Base-by-base conservation (phyloP, 2,329 filamentous ascomycete species). In the Colletotrichum sp. region DNA sequence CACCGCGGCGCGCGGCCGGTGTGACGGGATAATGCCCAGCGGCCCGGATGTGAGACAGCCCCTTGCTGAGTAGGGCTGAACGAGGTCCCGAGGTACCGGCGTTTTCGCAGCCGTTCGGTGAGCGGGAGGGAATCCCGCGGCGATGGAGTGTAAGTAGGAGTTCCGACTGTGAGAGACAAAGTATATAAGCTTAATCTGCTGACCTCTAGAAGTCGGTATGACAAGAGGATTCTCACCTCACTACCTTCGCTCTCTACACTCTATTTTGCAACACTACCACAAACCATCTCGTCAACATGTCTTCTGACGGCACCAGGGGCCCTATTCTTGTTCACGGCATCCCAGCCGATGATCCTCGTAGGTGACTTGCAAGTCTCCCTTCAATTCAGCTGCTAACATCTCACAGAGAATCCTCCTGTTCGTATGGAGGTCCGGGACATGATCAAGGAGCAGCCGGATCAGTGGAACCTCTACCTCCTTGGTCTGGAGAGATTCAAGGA, bases 401-500 rank as follows among this genome's bases (percentile, higher is more conserved):
- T 10, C 3, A 36, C 5, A 75, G 73, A 30, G 30, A 68, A 39
- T 18, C 73, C 70, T 10, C 73, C 73, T 26, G 64, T 75, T 8
- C 73, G 73, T 5, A 48, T 75, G 57, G 73, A 75, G 44, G 73
- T 75, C 5, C 70, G 73, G 15, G 73, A 75, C 26, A 74, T 75
- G 73, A 75, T 75, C 26, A 75, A 69, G 34, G 28, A 66, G 18
- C 64, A 73, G 3, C 73, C 75, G 12, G 75, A 76, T 5, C 75
- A 76, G 18, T 76, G 75, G 75, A 75, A 76, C 44, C 28, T 76
- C 18, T 76, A 59, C 16, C 75, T 76, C 5, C 72, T 75, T 6
- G 75, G 75, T 4, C 13, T 76, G 52, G 71, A 75, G n/a, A 75
- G 67, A 15, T 76, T 76, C 30, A 72, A 76, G 39, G 75, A 68